Evolutionary conservation across 306 rosid species (phyloP).

Genomic region (Lathyrus sativus): DNA sequence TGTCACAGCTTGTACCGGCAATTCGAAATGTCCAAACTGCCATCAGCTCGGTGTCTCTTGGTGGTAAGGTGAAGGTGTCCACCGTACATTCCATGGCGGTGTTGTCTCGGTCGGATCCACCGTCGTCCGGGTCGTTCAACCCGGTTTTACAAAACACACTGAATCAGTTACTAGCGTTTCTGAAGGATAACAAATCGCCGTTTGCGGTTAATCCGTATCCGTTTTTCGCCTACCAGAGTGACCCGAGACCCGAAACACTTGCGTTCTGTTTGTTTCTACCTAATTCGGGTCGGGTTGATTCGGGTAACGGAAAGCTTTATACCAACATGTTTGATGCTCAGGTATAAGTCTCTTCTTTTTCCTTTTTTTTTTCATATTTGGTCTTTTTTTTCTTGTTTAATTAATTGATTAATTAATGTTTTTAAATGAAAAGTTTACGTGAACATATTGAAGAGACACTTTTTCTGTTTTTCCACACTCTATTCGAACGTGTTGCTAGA

Average conservation of each 20-base stretch:
- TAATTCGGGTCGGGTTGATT: conserved; percentile 81
- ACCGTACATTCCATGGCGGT: conserved; percentile 86
- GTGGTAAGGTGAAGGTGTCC: conserved; percentile 71
- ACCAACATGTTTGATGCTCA: conserved; percentile 96
- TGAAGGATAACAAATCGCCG: conserved; percentile 64
- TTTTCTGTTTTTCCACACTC: neutral
- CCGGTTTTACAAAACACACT: conserved; percentile 48
- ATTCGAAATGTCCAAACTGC: conserved; percentile 79
- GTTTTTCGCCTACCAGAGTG: conserved; percentile 79
- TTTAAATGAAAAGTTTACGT: conserved; percentile 28
- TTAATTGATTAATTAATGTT: neutral
- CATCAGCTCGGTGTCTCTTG: conserved; percentile 51
- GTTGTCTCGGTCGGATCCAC: conserved; percentile 75
- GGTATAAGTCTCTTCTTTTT: conserved; percentile 45
- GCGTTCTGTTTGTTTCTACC: conserved; percentile 83
- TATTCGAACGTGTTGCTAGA: conserved; percentile 37
- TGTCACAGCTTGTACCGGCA: conserved; percentile 73
- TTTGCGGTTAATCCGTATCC: conserved; percentile 85
- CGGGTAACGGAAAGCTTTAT: conserved; percentile 73
- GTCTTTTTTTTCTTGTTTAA: neutral
- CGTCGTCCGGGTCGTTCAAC: conserved; percentile 71
- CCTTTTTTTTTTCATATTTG: neutral
- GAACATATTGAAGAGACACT: conserved; percentile 18
- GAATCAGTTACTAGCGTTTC: conserved; percentile 53
- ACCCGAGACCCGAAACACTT: conserved; percentile 78